Percentiles rank a stretch among this genome's conserved stretches.
Evolutionary conservation across 441 rosid species (phyloP).

Genomic region (Aquilaria agallochum): DNA sequence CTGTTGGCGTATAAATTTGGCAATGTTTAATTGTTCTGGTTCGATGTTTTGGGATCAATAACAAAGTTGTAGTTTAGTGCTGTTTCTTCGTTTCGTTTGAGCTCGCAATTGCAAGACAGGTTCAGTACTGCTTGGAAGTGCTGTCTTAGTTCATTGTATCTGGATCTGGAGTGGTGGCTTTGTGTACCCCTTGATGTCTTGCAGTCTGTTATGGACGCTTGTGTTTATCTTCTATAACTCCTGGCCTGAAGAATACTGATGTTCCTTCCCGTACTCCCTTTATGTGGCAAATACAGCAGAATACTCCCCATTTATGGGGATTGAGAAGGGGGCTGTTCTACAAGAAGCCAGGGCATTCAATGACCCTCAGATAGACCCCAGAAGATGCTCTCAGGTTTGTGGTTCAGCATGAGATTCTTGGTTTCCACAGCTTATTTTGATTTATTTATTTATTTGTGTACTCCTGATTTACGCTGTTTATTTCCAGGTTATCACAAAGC

Average conservation of each 20-base stretch:
- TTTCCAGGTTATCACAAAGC: constrained; percentile 76
- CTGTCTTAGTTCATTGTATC: constrained; percentile 7
- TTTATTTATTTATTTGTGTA: constrained; percentile 10
- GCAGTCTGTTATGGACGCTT: constrained; percentile 4
- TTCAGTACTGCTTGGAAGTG: constrained; percentile 7
- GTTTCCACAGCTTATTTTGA: background rate
- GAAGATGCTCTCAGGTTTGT: constrained; percentile 86
- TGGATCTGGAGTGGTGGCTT: constrained; percentile 7
- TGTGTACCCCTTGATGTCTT: background rate
- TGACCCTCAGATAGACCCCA: constrained; percentile 89
- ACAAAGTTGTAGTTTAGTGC: constrained; percentile 1
- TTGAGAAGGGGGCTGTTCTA: constrained; percentile 93
- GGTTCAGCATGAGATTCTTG: no score
- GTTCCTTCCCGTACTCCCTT: constrained; percentile 11
- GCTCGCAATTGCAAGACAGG: no score
- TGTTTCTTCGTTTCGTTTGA: background rate
- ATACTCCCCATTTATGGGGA: constrained; percentile 86
- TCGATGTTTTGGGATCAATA: background rate
- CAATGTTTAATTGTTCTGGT: no score
- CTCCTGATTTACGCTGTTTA: constrained; percentile 9
- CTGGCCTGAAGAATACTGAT: no score
- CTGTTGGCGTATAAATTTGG: constrained; percentile 36
- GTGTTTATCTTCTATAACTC: background rate
- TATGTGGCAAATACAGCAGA: constrained; percentile 44
- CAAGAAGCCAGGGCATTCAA: constrained; percentile 93